Base-by-base conservation (phyloP, 345 rosid genomes). In the Pelargonium nanum region DNA sequence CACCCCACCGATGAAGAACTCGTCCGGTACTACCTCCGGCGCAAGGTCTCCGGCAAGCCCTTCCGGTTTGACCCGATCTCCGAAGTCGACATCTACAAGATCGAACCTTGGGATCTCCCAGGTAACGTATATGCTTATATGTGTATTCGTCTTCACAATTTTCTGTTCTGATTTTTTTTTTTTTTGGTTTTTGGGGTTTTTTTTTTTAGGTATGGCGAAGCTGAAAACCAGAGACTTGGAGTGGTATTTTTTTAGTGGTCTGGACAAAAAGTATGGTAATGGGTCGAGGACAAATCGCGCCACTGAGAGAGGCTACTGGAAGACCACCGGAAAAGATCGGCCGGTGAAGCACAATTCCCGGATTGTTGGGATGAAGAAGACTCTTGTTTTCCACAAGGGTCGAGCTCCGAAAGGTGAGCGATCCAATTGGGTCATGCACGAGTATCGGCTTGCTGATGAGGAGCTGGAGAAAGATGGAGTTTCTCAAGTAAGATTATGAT, bases 61-160 rank as follows among this genome's bases (percentile, higher is more conserved):
- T 78, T 83, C 40, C 81, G 86, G 17, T 74, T 85, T 26, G 87
- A 92, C 64, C 76, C 91, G 17, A 89, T 92, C 61, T 81, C 91
- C 53, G 93, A 81, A 53, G 56, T 79, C 22, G 91, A 92, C 67
- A 66, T 92, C 34, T 92, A 92, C 75, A 89, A 78, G 65, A 68
- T 82, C 59, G 97, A 89, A 75, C 98, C 97, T 0, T 92, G 98
- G 98, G 98, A 93, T 70, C 97, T 93, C 6, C 99, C 99, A 13
- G 84, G 94, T 89, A 53, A 16, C 21, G 20, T 24, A 0, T 40
- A 23, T 23, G 16, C 6, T 44, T 16, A 6, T 52, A 4, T 52
- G 1, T 6, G 5, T 52, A 1, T n/a, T 20, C 5, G 2, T 19
- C 22, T 20, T 45, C n/a, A n/a, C n/a, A 17, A 8, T 32, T 44